Base-by-base conservation (phyloP, 2,329 filamentous ascomycete species). In the Biscogniauxia marginata region DNA sequence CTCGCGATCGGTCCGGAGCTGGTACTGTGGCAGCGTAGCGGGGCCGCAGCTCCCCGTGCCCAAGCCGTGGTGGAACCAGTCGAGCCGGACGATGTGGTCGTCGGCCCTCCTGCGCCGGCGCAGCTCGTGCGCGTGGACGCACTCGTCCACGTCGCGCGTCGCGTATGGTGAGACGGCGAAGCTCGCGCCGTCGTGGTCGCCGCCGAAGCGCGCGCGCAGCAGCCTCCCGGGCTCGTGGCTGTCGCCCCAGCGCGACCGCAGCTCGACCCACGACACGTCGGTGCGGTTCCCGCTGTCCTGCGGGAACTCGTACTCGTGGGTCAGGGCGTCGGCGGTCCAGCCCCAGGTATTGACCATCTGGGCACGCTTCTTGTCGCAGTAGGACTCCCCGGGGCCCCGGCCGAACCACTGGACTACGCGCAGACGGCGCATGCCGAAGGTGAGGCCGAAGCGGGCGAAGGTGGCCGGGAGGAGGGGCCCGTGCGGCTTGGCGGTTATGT, bases 271-370 rank as follows among this genome's bases (percentile, higher is more conserved):
- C 1, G 82, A 75, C 1, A 82, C 81, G 63, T 89, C 86, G 0
- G 82, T 85, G 18, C 84, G 76, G 67, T 89, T 89, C 0, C 84
- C 84, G 25, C 77, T 79, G 57, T 90, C 87, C 68, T 90, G 87
- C 0, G 87, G 87, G 54, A 83, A 85, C 61, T 90, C 87, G 65
- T 88, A 89, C 46, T 82, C 77, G 1, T 81, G 76, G 68, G 80
- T 83, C 0, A 90, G 73, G 1, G 79, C 74, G 48, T 82, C 79
- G 1, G 85, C 72, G 1, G 62, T 63, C 9, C 68, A 63, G 2
- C 74, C 73, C 72, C 78, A 85, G 49, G 78, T 80, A 6, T 84
- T 86, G 3, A 88, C 71, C 0, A 72, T 70, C 66, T 89, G 85
- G 3, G 82, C 80, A 11, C 77, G 67, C 68, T 88, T 88, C 74